phyloP scores from a whole-genome alignment of 441 rosid species.

The Aleurites moluccanus region DNA sequence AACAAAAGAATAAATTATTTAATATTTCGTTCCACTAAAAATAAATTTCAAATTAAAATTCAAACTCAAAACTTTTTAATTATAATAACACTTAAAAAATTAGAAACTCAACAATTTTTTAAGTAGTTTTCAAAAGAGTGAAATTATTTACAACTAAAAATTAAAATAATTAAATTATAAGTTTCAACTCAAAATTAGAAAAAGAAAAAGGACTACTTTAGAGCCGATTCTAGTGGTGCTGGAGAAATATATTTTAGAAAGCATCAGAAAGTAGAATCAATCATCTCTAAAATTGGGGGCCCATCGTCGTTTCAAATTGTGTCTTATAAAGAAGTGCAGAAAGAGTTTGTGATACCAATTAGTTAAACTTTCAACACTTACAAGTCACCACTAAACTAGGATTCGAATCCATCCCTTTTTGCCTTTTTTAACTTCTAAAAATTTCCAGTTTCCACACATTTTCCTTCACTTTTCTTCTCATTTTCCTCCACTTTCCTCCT shows the following conservation, averaged over 20 bases:
- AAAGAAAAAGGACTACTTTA: not conserved
- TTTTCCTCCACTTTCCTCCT: constrained; percentile 33
- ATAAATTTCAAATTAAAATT: too few relatives aligned
- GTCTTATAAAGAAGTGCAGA: too few relatives aligned
- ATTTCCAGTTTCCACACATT: not conserved
- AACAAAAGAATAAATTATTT: too few relatives aligned
- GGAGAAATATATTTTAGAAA: too few relatives aligned
- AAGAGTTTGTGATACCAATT: not conserved
- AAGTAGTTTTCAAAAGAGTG: too few relatives aligned
- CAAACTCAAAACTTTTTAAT: too few relatives aligned
- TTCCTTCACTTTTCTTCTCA: constrained; percentile 27
- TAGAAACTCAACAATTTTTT: too few relatives aligned
- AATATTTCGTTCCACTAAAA: too few relatives aligned
- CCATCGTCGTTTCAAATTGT: not conserved
- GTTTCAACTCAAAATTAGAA: too few relatives aligned
- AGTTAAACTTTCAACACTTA: not conserved
- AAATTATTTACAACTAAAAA: too few relatives aligned
- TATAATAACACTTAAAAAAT: too few relatives aligned
- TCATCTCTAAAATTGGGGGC: constrained; percentile 4
- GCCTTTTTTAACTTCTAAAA: not conserved
- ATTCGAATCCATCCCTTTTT: not conserved
- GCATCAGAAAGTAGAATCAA: not conserved
- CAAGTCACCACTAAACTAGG: not conserved
- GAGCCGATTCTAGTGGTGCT: constrained; percentile 6
- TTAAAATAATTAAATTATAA: too few relatives aligned